Evolutionary conservation across 129 eudicot species (phyloP).

Genomic region (Artemisia argyi): DNA sequence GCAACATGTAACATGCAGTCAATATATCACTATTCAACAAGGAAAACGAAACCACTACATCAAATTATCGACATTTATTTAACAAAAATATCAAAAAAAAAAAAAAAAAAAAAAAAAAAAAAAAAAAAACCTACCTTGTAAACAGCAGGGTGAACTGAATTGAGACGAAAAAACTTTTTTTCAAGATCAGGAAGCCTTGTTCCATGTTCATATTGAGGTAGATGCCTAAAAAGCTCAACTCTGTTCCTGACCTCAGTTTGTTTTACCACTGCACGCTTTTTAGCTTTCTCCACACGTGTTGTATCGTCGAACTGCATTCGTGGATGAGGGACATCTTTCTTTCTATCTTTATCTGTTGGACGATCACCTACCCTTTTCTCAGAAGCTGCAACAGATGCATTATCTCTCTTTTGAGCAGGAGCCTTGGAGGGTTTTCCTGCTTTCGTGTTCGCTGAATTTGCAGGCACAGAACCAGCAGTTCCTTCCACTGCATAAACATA

Average conservation of each 20-base stretch:
- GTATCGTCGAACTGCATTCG: constrained; percentile 97
- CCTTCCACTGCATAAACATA: constrained; percentile 50
- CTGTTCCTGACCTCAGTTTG: constrained; percentile 86
- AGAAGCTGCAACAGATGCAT: constrained; percentile 50
- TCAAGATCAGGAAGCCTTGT: constrained; percentile 88
- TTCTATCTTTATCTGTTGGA: constrained; percentile 74
- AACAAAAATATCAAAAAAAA: not conserved
- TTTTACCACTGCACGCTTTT: constrained; percentile 90
- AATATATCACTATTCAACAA: not conserved
- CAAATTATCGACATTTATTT: not conserved
- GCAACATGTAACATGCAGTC: not conserved
- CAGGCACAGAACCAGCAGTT: constrained; percentile 41
- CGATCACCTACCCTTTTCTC: constrained; percentile 80
- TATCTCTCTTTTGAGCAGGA: constrained; percentile 64
- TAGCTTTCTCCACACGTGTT: constrained; percentile 93
- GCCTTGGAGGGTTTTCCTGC: constrained; percentile 51
- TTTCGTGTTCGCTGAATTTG: constrained; percentile 42
- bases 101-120: constrained; percentile 10
- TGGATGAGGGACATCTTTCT: constrained; percentile 95
- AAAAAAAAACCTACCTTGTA: constrained; percentile 61
- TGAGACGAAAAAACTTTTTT: constrained; percentile 75
- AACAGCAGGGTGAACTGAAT: constrained; percentile 86
- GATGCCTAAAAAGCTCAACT: constrained; percentile 90
- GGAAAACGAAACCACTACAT: not conserved
- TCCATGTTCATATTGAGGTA: constrained; percentile 98